Evolutionary conservation across 129 eudicot species (phyloP).

Genomic region (Flaveria brownii): DNA sequence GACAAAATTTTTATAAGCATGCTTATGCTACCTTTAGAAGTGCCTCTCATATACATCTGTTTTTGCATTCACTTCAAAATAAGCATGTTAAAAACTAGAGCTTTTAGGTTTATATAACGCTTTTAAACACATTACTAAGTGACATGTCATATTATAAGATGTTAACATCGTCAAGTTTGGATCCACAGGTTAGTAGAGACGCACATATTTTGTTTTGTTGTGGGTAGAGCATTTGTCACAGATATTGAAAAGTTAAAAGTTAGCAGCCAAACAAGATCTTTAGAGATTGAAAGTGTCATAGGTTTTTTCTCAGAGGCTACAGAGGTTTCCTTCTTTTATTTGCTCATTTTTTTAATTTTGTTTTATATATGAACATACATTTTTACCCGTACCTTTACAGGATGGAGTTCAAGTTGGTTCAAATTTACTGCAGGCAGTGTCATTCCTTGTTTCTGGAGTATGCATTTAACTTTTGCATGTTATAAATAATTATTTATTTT

Average conservation of each 20-base stretch:
- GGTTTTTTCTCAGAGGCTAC: constrained; percentile 73
- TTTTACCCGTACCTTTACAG: constrained; percentile 43
- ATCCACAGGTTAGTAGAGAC: constrained; percentile 96
- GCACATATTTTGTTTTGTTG: constrained; percentile 96
- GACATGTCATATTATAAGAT: neutral
- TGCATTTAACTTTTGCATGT: constrained; percentile 20
- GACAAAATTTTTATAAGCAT: neutral
- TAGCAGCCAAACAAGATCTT: constrained; percentile 79
- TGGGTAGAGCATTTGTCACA: constrained; percentile 96
- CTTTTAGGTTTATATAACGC: constrained; percentile 1
- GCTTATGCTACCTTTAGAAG: neutral
- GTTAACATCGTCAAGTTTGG: constrained; percentile 19
- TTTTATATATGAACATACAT: constrained; percentile 20
- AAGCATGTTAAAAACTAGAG: constrained; percentile 12
- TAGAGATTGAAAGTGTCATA: constrained; percentile 71
- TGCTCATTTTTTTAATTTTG: constrained; percentile 14
- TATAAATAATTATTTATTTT: neutral
- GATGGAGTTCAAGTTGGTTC: constrained; percentile 82
- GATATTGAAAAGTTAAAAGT: constrained; percentile 86
- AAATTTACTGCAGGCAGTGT: constrained; percentile 80
- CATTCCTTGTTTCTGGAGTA: constrained; percentile 92
- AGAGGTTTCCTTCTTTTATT: constrained; percentile 50
- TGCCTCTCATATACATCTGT: neutral
- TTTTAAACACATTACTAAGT: constrained; percentile 1
- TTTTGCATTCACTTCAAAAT: constrained; percentile 19